Percentiles rank a stretch among this genome's conserved stretches.
Evolutionary conservation across 1,284 basidiomycete species (phyloP).

Genomic region (Trametes sp.): DNA sequence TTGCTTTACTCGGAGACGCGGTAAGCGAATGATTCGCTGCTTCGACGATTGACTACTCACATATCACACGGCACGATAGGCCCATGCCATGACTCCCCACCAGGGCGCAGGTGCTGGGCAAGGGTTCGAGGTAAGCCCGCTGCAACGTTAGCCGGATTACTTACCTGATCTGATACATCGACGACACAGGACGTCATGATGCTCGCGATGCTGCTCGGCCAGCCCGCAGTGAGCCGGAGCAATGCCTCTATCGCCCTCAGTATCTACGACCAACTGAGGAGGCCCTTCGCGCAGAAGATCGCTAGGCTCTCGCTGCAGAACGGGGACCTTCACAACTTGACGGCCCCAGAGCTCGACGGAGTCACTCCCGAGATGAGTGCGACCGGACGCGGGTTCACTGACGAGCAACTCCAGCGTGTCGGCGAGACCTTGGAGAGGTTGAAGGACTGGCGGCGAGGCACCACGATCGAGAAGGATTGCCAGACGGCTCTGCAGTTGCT

Average conservation of each 20-base stretch:
- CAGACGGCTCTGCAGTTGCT: slow-evolving; percentile 10
- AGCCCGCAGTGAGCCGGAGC: not conserved
- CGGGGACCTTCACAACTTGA: slow-evolving; percentile 17
- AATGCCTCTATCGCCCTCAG: slow-evolving; percentile 1
- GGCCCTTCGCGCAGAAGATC: slow-evolving; percentile 17
- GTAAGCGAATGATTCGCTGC: slow-evolving; percentile 18
- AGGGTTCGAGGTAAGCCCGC: slow-evolving; percentile 43
- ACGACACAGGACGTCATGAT: not conserved
- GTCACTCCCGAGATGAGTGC: slow-evolving; percentile 15
- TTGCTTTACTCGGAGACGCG: slow-evolving; percentile 41
- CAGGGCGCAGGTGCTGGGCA: slow-evolving; percentile 49
- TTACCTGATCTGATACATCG: not conserved
- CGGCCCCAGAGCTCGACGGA: slow-evolving; percentile 6
- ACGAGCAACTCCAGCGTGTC: slow-evolving; percentile 2
- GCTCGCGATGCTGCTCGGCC: slow-evolving; percentile 16
- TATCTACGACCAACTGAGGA: slow-evolving; percentile 17
- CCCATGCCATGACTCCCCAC: slow-evolving; percentile 40
- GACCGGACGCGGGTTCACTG: not conserved
- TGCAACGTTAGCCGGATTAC: no score
- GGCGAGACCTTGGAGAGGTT: slow-evolving; percentile 9
- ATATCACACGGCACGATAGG: not conserved
- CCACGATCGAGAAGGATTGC: slow-evolving; percentile 8
- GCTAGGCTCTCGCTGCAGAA: slow-evolving; percentile 9
- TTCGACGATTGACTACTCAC: no score
- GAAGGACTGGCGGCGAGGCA: slow-evolving; percentile 16